These are phyloP conservation scores for Entamoeba moshkovskii DNA, from an alignment of 208 protist species.

Conservation along the genomic window DNA sequence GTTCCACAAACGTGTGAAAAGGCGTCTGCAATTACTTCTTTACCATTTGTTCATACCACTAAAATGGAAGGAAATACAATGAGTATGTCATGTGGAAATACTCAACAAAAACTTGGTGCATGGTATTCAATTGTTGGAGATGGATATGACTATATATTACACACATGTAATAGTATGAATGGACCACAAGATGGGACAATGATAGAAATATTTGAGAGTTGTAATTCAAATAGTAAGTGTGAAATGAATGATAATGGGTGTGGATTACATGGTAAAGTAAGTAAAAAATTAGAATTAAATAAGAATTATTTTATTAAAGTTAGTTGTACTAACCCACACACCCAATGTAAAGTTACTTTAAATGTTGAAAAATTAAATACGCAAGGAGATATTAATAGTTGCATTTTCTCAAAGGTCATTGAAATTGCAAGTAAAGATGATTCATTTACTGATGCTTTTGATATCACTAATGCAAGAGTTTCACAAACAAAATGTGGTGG, in stretches of 20 bases:
- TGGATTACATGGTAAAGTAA: background rate
- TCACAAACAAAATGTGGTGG: background rate
- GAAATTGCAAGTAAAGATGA: background rate
- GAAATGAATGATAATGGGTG: background rate
- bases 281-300: background rate
- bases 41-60: background rate
- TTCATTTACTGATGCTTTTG: background rate
- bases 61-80: background rate
- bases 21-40: background rate
- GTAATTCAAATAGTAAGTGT: background rate
- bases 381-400: background rate
- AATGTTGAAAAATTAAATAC: background rate
- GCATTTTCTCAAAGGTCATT: background rate
- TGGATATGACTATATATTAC: background rate
- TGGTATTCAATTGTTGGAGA: background rate
- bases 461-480: background rate
- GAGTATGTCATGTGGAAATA: background rate
- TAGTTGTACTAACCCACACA: background rate
- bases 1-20: background rate
- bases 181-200: background rate
- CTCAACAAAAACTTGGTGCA: background rate
- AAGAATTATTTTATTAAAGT: slow-evolving; percentile 5
- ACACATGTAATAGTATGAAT: slow-evolving; percentile 3
- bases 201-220: background rate
- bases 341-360: background rate